Conservation (phyloP, 2,329 filamentous ascomycete genomes). For the Chalara sp. region DNA sequence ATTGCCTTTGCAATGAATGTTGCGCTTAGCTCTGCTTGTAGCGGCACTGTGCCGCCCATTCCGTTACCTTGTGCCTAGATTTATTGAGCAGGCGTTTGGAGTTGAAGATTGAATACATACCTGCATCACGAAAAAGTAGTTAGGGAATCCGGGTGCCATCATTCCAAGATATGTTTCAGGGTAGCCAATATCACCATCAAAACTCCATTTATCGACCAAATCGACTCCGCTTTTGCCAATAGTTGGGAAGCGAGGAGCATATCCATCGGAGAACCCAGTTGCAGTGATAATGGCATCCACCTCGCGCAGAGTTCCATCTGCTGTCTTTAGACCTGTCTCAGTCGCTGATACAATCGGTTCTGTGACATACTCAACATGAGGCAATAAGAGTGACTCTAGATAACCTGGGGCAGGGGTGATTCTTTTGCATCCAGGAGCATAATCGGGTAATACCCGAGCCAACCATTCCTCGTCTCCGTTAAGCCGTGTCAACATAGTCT, state of each 20-base stretch:
- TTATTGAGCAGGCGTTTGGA: too few relatives aligned
- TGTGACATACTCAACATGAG: constrained; percentile 27
- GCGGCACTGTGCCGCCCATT: too few relatives aligned
- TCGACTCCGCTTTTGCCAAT: constrained; percentile 8
- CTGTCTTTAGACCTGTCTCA: constrained; percentile 20
- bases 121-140: constrained; percentile 17
- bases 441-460: constrained; percentile 28
- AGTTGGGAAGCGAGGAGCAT: constrained; percentile 14
- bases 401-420: constrained; percentile 33
- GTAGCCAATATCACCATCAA: background rate
- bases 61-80: too few relatives aligned
- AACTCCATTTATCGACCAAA: constrained; percentile 21
- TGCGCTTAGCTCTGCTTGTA: too few relatives aligned
- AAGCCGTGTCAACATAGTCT: constrained; percentile 30
- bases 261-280: constrained; percentile 34
- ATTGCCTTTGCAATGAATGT: too few relatives aligned
- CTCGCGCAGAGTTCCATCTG: constrained; percentile 12
- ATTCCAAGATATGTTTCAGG: constrained; percentile 15
- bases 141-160: constrained; percentile 18
- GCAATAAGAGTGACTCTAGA: constrained; percentile 28
- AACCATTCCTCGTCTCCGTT: constrained; percentile 8
- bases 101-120: too few relatives aligned
- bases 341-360: constrained; percentile 39
- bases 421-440: constrained; percentile 35
- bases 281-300: constrained; percentile 36